phyloP scores from a whole-genome alignment of 768 basidiomycete genomes.

The Clavaria fumosa region DNA sequence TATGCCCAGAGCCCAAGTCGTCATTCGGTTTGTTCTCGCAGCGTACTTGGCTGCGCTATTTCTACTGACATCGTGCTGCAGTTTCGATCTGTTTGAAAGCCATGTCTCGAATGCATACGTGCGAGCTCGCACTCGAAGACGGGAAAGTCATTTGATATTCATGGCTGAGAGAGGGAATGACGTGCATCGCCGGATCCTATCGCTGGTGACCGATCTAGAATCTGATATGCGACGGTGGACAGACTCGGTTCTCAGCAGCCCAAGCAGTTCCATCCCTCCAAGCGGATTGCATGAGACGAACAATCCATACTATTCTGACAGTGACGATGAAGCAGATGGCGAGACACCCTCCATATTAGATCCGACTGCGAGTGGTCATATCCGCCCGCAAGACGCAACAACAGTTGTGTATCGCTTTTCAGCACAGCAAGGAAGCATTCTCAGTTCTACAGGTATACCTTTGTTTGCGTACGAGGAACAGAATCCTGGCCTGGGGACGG shows the following conservation, averaged over 20 bases:
- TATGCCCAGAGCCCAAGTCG: slow-evolving; percentile 36
- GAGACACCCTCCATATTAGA: slow-evolving; percentile 33
- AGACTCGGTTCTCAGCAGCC: slow-evolving; percentile 24
- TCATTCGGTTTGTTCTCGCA: slow-evolving; percentile 38
- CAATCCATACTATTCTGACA: slow-evolving; percentile 33
- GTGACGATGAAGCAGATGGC: slow-evolving; percentile 30
- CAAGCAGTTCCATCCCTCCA: slow-evolving; percentile 31
- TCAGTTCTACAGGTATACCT: slow-evolving; percentile 8
- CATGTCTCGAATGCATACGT: slow-evolving; percentile 43
- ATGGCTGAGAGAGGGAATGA: slow-evolving; percentile 48
- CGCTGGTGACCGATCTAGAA: slow-evolving; percentile 25
- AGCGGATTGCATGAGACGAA: slow-evolving; percentile 23
- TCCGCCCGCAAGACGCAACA: slow-evolving; percentile 44
- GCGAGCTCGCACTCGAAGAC: slow-evolving; percentile 31
- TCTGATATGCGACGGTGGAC: slow-evolving; percentile 35
- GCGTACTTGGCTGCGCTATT: background rate
- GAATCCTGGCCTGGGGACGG: slow-evolving; percentile 16
- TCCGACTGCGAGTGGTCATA: slow-evolving; percentile 42
- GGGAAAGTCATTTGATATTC: slow-evolving; percentile 40
- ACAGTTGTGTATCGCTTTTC: slow-evolving; percentile 39
- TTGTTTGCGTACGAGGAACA: slow-evolving; percentile 28
- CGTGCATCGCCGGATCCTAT: slow-evolving; percentile 36
- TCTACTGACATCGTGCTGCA: slow-evolving; percentile 12
- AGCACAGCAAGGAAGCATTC: slow-evolving; percentile 11
- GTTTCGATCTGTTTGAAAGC: slow-evolving; percentile 48